Base-by-base conservation (phyloP, 2,329 filamentous ascomycete genomes). In the Fusarium setosum region DNA sequence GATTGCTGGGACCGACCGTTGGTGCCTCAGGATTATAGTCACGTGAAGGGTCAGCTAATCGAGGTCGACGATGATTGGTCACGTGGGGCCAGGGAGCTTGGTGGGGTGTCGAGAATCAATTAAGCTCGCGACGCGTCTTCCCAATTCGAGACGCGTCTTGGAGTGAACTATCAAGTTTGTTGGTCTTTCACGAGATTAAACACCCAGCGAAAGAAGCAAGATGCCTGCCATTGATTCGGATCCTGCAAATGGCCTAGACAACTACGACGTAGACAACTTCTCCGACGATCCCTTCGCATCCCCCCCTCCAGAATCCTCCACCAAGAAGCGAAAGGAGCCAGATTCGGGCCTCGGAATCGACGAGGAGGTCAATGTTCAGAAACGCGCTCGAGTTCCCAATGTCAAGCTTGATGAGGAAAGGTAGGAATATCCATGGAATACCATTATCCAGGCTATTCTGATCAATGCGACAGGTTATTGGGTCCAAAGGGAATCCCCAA, bases 381-480 rank as follows among this genome's bases (percentile, higher is more conserved):
- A 93, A 79, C 91, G 91, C 71, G 86, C 89, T 32, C 86, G 89
- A 63, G 81, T 76, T 0, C 93, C 94, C 2, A 84, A 89, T 56
- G 91, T 95, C 5, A 99, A 97, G 76, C 85, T 99, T 23, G 94
- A 99, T 73, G 93, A 97, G 71, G 81, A 86, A 10, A 87, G 89
- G 90, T 93, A 74, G 51, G 71, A 1, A 11, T 9, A 13, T 5
- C 56, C 12, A 6, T 7, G 4, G 8, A 6, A 49, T 24, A 58
- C 17, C 18, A 53, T 29, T 5, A 21, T 17, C 7, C 24, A 7
- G 9, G 47, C 20, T 38, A 21, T 17, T 26, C 47, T 54, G 2
- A 44, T 5, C 8, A 7, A 35, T 21, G 17, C 9, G 1, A 18
- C 24, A 94, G 93, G 67, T 81, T 98, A n/a, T 83, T 98, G 2